Conservation (phyloP, 495 filamentous ascomycete genomes). For the Penicillium maclennaniae region DNA sequence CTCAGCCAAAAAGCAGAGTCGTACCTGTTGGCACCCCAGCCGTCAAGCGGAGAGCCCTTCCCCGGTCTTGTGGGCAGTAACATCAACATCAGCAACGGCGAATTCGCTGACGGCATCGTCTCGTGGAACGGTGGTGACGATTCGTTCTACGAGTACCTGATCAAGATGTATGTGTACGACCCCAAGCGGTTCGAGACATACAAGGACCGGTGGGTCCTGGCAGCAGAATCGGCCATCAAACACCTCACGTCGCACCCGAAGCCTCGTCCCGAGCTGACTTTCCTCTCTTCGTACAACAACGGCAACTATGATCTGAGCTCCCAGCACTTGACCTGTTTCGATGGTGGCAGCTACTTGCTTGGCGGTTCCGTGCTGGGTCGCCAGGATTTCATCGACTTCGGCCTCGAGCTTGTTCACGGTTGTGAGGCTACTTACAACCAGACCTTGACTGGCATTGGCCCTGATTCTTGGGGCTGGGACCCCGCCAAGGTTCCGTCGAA, state of each 20-base stretch:
- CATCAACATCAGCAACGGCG: slow-evolving; percentile 60
- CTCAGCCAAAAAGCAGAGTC: slow-evolving; percentile 67
- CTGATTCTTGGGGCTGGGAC: slow-evolving; percentile 74
- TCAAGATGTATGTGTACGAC: slow-evolving; percentile 92
- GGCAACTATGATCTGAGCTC: slow-evolving; percentile 48
- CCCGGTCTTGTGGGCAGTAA: slow-evolving; percentile 72
- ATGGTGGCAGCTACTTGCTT: slow-evolving; percentile 82
- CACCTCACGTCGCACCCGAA: slow-evolving; percentile 70
- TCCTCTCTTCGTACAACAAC: slow-evolving; percentile 60
- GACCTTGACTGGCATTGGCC: slow-evolving; percentile 72
- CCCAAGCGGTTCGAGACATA: slow-evolving; percentile 58
- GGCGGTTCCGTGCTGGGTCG: slow-evolving; percentile 67
- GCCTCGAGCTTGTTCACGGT: slow-evolving; percentile 65
- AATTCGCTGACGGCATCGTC: slow-evolving; percentile 62
- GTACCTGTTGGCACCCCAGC: slow-evolving; percentile 66
- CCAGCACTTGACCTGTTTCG: slow-evolving; percentile 76
- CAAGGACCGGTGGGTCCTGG: slow-evolving; percentile 70
- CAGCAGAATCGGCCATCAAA: slow-evolving; percentile 71
- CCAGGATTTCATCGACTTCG: slow-evolving; percentile 67
- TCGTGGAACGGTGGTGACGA: slow-evolving; percentile 81
- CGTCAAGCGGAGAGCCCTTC: slow-evolving; percentile 63
- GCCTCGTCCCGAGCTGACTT: slow-evolving; percentile 68
- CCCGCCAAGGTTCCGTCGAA: slow-evolving; percentile 40
- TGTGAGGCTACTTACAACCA: slow-evolving; percentile 71
- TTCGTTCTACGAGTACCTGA: slow-evolving; percentile 87